These are phyloP conservation scores for Euphrasia arctica DNA, from an alignment of 305 asterid species.

Conservation along the genomic window DNA sequence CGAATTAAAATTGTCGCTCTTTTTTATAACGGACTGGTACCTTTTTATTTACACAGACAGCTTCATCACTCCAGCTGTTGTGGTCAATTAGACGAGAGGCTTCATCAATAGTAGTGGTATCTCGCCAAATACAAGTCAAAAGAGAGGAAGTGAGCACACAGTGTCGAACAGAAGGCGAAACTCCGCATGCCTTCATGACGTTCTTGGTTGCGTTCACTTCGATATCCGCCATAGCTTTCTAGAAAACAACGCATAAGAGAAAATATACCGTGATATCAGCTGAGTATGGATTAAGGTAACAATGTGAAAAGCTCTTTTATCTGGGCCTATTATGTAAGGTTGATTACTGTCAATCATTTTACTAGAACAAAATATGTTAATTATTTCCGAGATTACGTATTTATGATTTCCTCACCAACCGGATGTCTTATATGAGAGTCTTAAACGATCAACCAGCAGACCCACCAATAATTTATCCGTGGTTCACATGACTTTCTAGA, in stretches of 20 bases:
- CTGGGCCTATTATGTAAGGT: neutral
- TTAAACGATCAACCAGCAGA: conserved; percentile 8
- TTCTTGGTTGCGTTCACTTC: conserved; percentile 70
- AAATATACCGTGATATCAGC: neutral
- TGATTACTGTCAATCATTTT: too few species aligned
- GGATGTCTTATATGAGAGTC: neutral
- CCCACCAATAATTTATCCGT: neutral
- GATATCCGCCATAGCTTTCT: conserved; percentile 77
- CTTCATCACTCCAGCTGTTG: conserved; percentile 80
- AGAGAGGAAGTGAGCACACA: conserved; percentile 90
- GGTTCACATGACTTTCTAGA: neutral
- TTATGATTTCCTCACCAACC: too few species aligned
- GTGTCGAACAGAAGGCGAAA: conserved; percentile 53
- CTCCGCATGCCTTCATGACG: conserved; percentile 65
- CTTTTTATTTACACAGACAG: conserved; percentile 63
- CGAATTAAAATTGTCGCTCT: too few species aligned
- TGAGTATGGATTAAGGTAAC: too few species aligned
- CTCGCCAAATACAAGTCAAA: conserved; percentile 74
- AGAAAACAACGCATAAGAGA: neutral
- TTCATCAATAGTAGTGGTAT: conserved; percentile 27
- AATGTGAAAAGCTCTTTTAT: neutral
- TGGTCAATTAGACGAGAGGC: conserved; percentile 51
- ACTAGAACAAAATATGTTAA: too few species aligned
- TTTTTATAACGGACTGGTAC: conserved; percentile 30
- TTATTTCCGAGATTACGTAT: too few species aligned